A percentile compares a stretch with the other conserved stretches of the same genome.
These are phyloP conservation scores for Pilatotrama ljubarskyi DNA, from an alignment of 768 basidiomycete species.

Conservation along the genomic window DNA sequence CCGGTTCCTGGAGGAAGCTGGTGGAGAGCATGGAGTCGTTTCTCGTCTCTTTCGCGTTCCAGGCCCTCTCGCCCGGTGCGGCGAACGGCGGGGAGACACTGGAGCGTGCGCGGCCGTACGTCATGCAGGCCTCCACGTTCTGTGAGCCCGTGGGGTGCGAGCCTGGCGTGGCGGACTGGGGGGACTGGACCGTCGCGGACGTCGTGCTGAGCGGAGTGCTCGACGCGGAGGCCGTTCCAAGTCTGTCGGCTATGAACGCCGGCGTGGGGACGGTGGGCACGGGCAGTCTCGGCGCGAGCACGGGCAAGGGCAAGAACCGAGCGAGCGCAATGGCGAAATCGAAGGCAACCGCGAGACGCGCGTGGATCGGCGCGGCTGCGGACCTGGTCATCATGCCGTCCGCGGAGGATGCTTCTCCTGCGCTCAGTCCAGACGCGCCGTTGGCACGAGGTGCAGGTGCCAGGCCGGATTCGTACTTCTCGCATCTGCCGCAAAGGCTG, in stretches of 20 bases:
- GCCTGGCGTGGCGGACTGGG: constrained; percentile 13
- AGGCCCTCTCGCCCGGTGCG: constrained; percentile 7
- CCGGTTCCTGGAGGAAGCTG: constrained; percentile 30
- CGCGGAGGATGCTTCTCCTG: constrained; percentile 7
- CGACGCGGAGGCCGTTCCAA: constrained; percentile 26
- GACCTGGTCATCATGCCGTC: constrained; percentile 35
- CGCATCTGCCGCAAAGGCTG: not conserved
- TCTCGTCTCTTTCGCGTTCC: constrained; percentile 37
- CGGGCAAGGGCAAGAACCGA: constrained; percentile 4
- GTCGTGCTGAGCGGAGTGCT: constrained; percentile 36
- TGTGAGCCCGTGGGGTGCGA: constrained; percentile 24
- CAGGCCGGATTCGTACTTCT: not conserved
- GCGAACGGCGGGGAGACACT: constrained; percentile 10
- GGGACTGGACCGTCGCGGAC: constrained; percentile 38
- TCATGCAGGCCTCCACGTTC: constrained; percentile 31
- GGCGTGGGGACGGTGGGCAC: not conserved
- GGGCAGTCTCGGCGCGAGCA: not conserved
- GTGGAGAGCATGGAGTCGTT: constrained; percentile 41
- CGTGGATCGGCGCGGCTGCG: constrained; percentile 33
- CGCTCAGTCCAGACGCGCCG: not conserved
- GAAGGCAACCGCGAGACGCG: constrained; percentile 21
- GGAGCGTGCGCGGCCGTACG: constrained; percentile 31
- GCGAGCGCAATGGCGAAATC: not conserved
- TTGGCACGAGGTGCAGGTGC: not conserved
- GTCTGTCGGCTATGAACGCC: not conserved